phyloP scores from a whole-genome alignment of 257 asterid species.

The Mitragyna speciosa region DNA sequence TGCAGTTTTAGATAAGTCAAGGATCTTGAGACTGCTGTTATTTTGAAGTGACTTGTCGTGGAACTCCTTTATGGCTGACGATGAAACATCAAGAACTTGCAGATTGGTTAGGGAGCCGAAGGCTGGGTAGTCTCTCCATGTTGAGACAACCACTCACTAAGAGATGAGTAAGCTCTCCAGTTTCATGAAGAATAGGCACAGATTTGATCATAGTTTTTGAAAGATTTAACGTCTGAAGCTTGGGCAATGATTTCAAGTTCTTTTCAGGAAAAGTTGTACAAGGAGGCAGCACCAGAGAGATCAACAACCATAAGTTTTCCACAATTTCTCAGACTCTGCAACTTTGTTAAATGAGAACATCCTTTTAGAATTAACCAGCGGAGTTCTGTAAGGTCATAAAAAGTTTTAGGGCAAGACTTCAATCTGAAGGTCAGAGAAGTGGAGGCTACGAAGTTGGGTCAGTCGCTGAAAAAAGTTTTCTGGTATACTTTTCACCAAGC shows the following conservation, averaged over 20 bases:
- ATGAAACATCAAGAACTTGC: slow-evolving; percentile 12
- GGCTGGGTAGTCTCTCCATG: slow-evolving; percentile 3
- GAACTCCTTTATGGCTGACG: neutral
- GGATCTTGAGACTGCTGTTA: neutral
- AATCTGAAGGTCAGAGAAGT: slow-evolving; percentile 5
- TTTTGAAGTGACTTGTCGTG: neutral
- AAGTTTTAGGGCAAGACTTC: neutral
- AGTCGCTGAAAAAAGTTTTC: neutral
- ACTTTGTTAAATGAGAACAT: neutral
- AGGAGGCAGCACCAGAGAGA: slow-evolving; percentile 4
- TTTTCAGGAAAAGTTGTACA: neutral
- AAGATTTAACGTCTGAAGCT: slow-evolving; percentile 2
- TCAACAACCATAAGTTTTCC: slow-evolving; percentile 9
- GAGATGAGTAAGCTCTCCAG: neutral
- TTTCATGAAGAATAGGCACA: neutral
- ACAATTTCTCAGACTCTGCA: slow-evolving; percentile 3
- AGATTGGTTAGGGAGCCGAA: neutral
- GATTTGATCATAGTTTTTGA: neutral
- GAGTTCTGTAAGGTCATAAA: slow-evolving; percentile 6
- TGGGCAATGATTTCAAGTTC: neutral
- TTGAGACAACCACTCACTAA: neutral
- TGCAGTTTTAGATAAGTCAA: slow-evolving; percentile 2
- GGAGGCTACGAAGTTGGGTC: slow-evolving; percentile 10
- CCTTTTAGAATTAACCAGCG: slow-evolving; percentile 10
- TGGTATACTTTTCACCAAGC: slow-evolving; percentile 4